Evolutionary conservation across 257 asterid species (phyloP), one percentile per base, ranked within the genome.

Genomic region (Thymus quinquecostatus): DNA sequence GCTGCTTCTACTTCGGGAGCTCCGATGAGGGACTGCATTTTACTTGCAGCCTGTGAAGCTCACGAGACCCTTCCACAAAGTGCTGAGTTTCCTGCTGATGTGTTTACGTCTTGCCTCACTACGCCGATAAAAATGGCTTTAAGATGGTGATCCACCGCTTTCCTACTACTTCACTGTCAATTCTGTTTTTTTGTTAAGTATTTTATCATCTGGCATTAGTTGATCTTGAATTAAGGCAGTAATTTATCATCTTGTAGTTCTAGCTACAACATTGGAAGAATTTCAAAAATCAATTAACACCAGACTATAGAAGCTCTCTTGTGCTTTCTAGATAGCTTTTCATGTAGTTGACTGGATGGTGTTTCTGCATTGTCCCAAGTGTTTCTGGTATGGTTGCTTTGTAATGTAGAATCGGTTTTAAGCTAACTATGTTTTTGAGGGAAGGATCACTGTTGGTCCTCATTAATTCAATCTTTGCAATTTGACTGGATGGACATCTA

Each of bases 81-180:
- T 86, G 96, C 86, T 70, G 98, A 92, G 59, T 92, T 88, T 84
- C 98, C 98, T 66, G 98, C 99, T 28, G 99, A 95, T 74, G 89
- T 95, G 68, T 95, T 95, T 80, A 95, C 99, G 56, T 88, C 98
- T 69, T 95, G 99, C 86, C 93, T 90, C 74, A 93, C 97, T 14
- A 93, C 98, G 45, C 98, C 98, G 50, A 88, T 93, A 71, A 93
- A 93, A 84, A 93, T 93, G 97, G 98, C 98, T 64, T 77, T 93
- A 79, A 82, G 97, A 92, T 92, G 98, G 99, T 90, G 80, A 86
- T 72, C 64, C 51, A 51, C 72, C 62, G 51, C 53, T 49, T 33
- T 58, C 60, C 77, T 44, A 65, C 59, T 48, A 72, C 70, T 49
- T 76, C 57, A 53, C 70, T 80, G 71, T 66, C 77, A 64, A 49